Percentiles rank a stretch among this genome's conserved stretches.
These are phyloP conservation scores for Tricholoma terreum DNA, from an alignment of 768 basidiomycete species.

Conservation along the genomic window DNA sequence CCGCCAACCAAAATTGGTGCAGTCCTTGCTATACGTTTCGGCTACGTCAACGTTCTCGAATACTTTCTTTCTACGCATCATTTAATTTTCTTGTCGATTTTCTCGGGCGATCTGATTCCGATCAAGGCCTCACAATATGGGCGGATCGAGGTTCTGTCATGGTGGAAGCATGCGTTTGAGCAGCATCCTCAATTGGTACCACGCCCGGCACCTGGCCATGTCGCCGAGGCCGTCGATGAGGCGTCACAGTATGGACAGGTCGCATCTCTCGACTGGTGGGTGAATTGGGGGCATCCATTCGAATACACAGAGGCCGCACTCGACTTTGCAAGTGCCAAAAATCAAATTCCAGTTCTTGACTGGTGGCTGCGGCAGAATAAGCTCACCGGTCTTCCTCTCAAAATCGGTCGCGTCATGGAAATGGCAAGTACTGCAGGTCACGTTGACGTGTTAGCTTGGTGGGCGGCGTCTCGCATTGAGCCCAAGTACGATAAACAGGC, in stretches of 20 bases:
- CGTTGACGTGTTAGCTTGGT: constrained; percentile 79
- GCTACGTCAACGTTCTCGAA: constrained; percentile 72
- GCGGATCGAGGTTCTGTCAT: constrained; percentile 66
- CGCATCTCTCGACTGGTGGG: constrained; percentile 80
- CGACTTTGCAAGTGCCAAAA: constrained; percentile 75
- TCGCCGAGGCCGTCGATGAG: constrained; percentile 71
- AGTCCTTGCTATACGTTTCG: constrained; percentile 64
- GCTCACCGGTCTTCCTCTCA: constrained; percentile 54
- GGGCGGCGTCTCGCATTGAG: constrained; percentile 75
- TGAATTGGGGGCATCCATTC: constrained; percentile 56
- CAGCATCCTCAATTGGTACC: constrained; percentile 59
- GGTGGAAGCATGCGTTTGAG: constrained; percentile 73
- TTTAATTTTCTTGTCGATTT: constrained; percentile 60
- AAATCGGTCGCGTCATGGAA: constrained; percentile 84
- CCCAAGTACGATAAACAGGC: constrained; percentile 77
- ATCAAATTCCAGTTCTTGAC: constrained; percentile 70
- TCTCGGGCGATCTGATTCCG: constrained; percentile 68
- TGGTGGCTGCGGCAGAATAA: constrained; percentile 76
- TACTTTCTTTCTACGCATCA: constrained; percentile 67
- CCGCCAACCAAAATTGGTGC: constrained; percentile 73
- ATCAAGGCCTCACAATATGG: constrained; percentile 77
- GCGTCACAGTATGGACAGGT: constrained; percentile 79
- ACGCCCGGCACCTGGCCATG: constrained; percentile 49
- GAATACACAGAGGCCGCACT: constrained; percentile 80
- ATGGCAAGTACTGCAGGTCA: constrained; percentile 79